A percentile compares a stretch with the other conserved stretches of the same genome.
phyloP scores from a whole-genome alignment of 345 rosid genomes.

The Linum usitatissimum region DNA sequence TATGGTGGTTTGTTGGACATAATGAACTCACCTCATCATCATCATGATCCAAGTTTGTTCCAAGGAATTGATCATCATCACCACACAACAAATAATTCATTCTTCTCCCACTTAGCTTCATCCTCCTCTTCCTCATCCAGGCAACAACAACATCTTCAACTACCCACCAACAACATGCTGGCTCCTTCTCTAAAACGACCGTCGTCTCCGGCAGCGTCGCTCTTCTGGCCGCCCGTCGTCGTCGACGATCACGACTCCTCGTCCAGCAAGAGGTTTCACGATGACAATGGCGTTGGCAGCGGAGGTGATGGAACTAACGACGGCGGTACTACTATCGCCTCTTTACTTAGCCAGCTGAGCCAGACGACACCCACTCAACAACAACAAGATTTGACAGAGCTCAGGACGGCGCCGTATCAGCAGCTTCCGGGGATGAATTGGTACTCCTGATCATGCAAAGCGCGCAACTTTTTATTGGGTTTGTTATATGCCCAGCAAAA shows the following conservation, averaged over 20 bases:
- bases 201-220: constrained; percentile 18
- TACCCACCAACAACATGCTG: constrained; percentile 20
- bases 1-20: constrained; percentile 32
- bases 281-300: constrained; percentile 22
- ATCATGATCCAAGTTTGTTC: constrained; percentile 25
- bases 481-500: background rate
- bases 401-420: constrained; percentile 38
- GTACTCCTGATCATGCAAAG: constrained; percentile 35
- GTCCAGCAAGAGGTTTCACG: constrained; percentile 42
- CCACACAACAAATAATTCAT: constrained; percentile 10
- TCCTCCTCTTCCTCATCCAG: constrained; percentile 21
- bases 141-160: constrained; percentile 18
- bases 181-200: constrained; percentile 45
- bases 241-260: constrained; percentile 25
- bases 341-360: constrained; percentile 42
- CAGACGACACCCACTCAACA: constrained; percentile 30
- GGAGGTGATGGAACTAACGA: constrained; percentile 17
- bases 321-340: constrained; percentile 33
- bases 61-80: constrained; percentile 33
- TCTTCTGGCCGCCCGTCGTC: constrained; percentile 45
- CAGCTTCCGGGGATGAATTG: constrained; percentile 67
- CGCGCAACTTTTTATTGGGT: background rate
- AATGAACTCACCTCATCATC: background rate
- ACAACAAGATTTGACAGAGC: constrained; percentile 34
- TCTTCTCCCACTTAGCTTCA: constrained; percentile 25